phyloP scores from a whole-genome alignment of 2,329 filamentous ascomycete species.

The Colletotrichum phormii region DNA sequence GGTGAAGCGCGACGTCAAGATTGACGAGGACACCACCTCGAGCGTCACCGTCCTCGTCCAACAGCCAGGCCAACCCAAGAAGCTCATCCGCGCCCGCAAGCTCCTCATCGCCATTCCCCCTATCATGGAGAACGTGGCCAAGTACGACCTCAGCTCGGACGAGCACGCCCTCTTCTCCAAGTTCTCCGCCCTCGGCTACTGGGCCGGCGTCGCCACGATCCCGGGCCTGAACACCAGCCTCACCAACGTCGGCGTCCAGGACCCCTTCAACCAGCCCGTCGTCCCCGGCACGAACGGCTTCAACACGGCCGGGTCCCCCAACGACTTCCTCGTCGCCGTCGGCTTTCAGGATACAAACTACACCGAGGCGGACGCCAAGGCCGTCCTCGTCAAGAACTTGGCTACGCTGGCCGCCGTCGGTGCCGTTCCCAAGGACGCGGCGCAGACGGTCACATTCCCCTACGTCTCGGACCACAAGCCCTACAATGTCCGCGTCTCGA shows the following conservation, averaged over 20 bases:
- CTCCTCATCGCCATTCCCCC: slow-evolving; percentile 52
- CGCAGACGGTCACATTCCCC: slow-evolving; percentile 26
- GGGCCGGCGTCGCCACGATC: slow-evolving; percentile 46
- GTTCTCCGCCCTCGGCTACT: slow-evolving; percentile 48
- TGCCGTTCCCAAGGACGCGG: slow-evolving; percentile 21
- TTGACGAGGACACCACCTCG: slow-evolving; percentile 37
- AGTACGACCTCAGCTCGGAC: slow-evolving; percentile 45
- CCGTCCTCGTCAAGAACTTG: slow-evolving; percentile 31
- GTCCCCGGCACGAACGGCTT: slow-evolving; percentile 39
- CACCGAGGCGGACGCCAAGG: slow-evolving; percentile 33
- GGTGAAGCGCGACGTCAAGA: slow-evolving; percentile 39
- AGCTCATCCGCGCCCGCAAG: slow-evolving; percentile 35
- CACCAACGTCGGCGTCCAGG: slow-evolving; percentile 38
- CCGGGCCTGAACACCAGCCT: slow-evolving; percentile 40
- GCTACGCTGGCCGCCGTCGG: slow-evolving; percentile 22
- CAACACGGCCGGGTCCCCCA: slow-evolving; percentile 15
- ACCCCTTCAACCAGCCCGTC: slow-evolving; percentile 34
- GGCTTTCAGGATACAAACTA: slow-evolving; percentile 30
- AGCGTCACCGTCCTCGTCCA: slow-evolving; percentile 41
- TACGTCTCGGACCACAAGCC: slow-evolving; percentile 45
- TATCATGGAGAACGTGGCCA: slow-evolving; percentile 44
- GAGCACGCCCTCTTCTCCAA: slow-evolving; percentile 49
- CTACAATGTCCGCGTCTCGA: slow-evolving; percentile 42
- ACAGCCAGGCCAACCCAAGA: slow-evolving; percentile 7
- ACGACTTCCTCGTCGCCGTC: slow-evolving; percentile 37